These are phyloP conservation scores for Cercophora samala DNA, from an alignment of 495 filamentous ascomycete genomes.

Conservation along the genomic window DNA sequence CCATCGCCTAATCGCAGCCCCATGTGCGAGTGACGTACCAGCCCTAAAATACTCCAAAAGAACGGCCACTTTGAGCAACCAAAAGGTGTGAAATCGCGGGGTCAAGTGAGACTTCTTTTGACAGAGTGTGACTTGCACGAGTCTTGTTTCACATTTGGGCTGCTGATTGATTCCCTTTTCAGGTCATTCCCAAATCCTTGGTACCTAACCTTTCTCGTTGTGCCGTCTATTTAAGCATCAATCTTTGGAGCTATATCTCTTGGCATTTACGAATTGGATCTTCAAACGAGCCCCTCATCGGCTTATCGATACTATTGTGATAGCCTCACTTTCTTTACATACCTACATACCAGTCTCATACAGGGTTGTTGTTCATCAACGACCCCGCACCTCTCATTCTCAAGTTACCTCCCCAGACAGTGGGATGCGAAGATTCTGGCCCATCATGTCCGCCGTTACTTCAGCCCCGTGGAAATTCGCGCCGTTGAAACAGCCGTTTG, in stretches of 20 bases:
- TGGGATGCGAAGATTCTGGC: conserved; percentile 33
- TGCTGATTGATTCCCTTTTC: neutral
- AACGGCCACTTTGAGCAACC: neutral
- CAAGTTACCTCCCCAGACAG: neutral
- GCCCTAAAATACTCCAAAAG: neutral
- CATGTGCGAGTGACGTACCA: neutral
- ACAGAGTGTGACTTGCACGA: neutral
- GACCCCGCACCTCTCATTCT: neutral
- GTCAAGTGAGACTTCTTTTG: neutral
- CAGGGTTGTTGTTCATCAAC: neutral
- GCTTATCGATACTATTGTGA: neutral
- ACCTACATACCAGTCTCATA: too few species aligned
- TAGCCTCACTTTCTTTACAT: neutral
- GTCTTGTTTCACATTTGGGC: neutral
- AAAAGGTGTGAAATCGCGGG: neutral
- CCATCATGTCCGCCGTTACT: conserved; percentile 35
- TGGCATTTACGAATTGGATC: neutral
- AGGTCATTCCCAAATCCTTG: neutral
- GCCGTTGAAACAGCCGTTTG: conserved; percentile 28
- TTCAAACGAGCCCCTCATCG: neutral
- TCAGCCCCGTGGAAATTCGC: conserved; percentile 28
- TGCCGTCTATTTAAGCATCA: neutral
- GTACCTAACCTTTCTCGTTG: neutral
- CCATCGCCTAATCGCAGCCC: neutral
- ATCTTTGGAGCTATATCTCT: neutral